Conservation (phyloP, 192 early-diverging fungal species). For the Haplosporangium gracile region DNA sequence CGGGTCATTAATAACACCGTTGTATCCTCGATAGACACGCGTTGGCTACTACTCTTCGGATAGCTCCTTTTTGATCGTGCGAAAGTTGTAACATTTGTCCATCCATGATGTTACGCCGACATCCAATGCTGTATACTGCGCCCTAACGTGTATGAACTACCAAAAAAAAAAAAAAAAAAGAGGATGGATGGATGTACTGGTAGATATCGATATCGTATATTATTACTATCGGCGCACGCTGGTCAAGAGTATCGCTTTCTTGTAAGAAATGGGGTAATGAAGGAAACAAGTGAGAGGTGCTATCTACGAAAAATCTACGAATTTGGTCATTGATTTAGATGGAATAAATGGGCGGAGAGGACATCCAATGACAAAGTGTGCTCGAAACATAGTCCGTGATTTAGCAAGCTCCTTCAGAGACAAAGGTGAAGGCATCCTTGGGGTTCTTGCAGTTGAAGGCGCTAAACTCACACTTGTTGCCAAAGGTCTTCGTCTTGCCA, state of each 20-base stretch:
- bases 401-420: not conserved
- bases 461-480: not conserved
- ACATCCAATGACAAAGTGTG: no score
- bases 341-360: no score
- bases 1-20: not conserved
- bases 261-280: not conserved
- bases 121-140: no score
- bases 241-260: not conserved
- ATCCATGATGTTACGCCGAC: no score
- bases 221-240: not conserved
- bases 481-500: not conserved
- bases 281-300: not conserved
- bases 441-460: slow-evolving; percentile 10
- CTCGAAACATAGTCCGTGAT: not conserved
- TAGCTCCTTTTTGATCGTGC: no score
- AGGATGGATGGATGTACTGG: not conserved
- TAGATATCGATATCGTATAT: not conserved
- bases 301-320: not conserved
- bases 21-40: no score
- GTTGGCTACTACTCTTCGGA: no score
- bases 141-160: no score
- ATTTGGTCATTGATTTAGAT: no score
- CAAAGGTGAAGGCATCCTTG: not conserved
- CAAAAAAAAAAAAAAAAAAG: no score
- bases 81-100: no score